phyloP scores from a whole-genome alignment of 345 rosid genomes.

The Streptanthus diversifolius region DNA sequence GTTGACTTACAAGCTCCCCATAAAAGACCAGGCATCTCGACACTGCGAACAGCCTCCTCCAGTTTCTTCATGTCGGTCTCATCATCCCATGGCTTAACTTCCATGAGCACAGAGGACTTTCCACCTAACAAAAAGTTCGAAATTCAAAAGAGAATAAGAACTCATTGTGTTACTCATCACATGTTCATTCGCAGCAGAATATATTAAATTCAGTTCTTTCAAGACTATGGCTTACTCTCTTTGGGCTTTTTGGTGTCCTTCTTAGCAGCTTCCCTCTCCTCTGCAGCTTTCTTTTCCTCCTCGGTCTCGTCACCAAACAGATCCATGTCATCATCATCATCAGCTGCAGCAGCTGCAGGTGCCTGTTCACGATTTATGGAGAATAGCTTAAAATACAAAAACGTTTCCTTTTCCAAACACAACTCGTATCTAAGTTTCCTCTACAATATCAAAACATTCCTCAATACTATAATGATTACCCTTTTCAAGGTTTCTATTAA shows the following conservation, averaged over 20 bases:
- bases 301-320: slow-evolving; percentile 96
- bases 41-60: slow-evolving; percentile 61
- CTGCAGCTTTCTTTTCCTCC: slow-evolving; percentile 92
- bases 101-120: slow-evolving; percentile 86
- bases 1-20: slow-evolving; percentile 91
- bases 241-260: slow-evolving; percentile 63
- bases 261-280: slow-evolving; percentile 81
- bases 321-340: slow-evolving; percentile 84
- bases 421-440: not conserved
- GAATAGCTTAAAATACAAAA: not conserved
- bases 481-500: not conserved
- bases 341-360: slow-evolving; percentile 43
- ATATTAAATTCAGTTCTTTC: no score
- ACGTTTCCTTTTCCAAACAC: not conserved
- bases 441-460: not conserved
- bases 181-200: no score
- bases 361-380: slow-evolving; percentile 33
- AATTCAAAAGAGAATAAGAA: not conserved
- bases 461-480: not conserved
- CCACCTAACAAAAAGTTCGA: slow-evolving; percentile 50
- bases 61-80: slow-evolving; percentile 98
- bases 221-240: slow-evolving; percentile 82
- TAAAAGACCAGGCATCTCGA: slow-evolving; percentile 79
- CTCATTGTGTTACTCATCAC: not conserved
- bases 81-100: slow-evolving; percentile 96